Base-by-base conservation (phyloP, 225 moss, liverwort and hornwort species). In the Physcomitrellopsis africana region DNA sequence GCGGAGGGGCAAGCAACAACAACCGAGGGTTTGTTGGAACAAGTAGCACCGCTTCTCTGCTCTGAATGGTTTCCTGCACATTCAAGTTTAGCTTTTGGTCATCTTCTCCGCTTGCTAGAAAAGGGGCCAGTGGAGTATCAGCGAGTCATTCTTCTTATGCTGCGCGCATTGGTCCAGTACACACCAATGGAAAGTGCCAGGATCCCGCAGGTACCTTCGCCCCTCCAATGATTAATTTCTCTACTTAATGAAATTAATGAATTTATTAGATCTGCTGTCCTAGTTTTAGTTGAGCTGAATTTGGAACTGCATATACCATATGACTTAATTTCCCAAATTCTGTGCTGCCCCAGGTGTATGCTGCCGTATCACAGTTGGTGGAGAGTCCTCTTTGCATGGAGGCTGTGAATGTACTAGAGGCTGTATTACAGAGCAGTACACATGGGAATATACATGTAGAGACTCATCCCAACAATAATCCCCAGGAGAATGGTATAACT, bases 51-150 rank as follows among this genome's bases (percentile, higher is more conserved):
- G n/a, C 80, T 99, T 43, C 77, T 99, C 70, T 99, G 95, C 79
- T 81, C 81, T 44, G 95, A 93, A 82, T 99, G 99, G 99, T 99
- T 99, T 75, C 99, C 99, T 70, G 86, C 88, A 23, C 99, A 99
- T 83, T 95, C 95, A 53, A 93, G 93, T 55, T 80, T 99, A 76
- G 99, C 99, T 10, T 99, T 99, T 84, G 93, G 99, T 63, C 99
- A 99, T 77, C 83, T 99, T 72, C 89, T 99, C 29, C 91, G 93
- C 43, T 76, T 95, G 62, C 76, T 99, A 45, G 99, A 99, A 64
- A 99, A 99, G 78, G 99, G 99, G 22, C 99, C 99, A 46, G 93
- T 99, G 76, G 99, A 99, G 73, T 99, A 99, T 83, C 99, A 99
- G 72, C 85, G 92, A 54, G 93, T 99, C 53, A 95, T 99, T 77